Evolutionary conservation across 75 land plant species (phyloP), one percentile per base, ranked within the genome.

Genomic region (Pinus taeda): DNA sequence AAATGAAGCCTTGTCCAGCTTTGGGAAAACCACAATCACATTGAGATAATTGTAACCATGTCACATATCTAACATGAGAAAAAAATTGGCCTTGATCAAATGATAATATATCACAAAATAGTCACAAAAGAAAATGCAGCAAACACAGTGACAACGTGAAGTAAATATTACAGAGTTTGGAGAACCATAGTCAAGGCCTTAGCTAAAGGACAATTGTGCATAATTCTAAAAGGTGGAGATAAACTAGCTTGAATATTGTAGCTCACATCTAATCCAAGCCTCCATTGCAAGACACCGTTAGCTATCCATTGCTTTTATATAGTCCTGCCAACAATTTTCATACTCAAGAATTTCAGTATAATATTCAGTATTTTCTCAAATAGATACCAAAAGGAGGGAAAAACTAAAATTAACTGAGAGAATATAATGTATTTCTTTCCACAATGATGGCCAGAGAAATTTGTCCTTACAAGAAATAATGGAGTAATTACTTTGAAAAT

Each of bases 251-350:
- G 77, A 93, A 77, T 76, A 94, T 95, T 36, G 91, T 95, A 53
- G 95, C 83, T 70, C 96, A 89, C 95, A 93, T 93, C 77, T 95
- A 95, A 79, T 93, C 93, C 57, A 95, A 89, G 18, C 95, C 95
- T 13, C 98, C 98, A 82, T 95, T 95, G 84, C 96, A 93, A 49
- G 91, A 90, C 7, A 93, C 88, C 81, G 78, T 83, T 57, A 95
- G 83, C 76, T 92, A 95, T 18, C 98, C 98, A 83, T 95, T n/a
- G 73, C 86, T 92, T 75, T 87, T 90, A 70, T 90, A 92, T 7
- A 83, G 75, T 60, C 83, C 83, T 83, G 74, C 37, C 15, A 18
- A 5, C 8, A 70, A 70, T n/a, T 33, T 18, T 42, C 9, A 39
- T 70, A 17, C 7, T 45, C n/a, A 39, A 45, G 9, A 33, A n/a